A percentile compares a stretch with the other conserved stretches of the same genome.
phyloP scores from a whole-genome alignment of 305 asterid genomes.

The Solanum hybrid region DNA sequence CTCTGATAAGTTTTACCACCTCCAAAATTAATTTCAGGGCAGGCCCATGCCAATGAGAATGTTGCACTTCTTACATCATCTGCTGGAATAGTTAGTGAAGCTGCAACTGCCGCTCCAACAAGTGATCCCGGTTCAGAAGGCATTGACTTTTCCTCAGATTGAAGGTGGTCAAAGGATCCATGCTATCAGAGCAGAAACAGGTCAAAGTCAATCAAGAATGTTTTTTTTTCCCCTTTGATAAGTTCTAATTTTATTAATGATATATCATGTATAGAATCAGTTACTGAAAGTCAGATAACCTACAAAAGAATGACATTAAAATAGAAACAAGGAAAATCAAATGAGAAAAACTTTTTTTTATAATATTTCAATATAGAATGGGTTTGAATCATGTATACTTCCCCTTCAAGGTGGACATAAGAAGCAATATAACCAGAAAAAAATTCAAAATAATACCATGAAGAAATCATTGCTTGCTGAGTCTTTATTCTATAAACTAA shows the following conservation, averaged over 20 bases:
- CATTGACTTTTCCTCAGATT: conserved; percentile 47
- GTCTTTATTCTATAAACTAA: background rate
- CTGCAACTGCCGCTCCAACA: conserved; percentile 90
- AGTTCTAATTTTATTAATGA: background rate
- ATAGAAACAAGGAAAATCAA: background rate
- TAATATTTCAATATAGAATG: background rate
- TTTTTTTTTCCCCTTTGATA: background rate
- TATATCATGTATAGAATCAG: background rate
- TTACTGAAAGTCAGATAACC: background rate
- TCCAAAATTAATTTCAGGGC: conserved; percentile 68
- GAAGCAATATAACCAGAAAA: background rate
- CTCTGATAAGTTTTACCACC: conserved; percentile 89
- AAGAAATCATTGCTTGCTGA: background rate
- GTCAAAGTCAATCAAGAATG: conserved; percentile 25
- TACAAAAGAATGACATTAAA: background rate
- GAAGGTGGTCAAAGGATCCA: conserved; percentile 82
- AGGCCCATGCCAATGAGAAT: conserved; percentile 86
- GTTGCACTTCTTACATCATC: conserved; percentile 50
- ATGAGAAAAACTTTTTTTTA: background rate
- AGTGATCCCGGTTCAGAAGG: conserved; percentile 76
- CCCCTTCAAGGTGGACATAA: background rate
- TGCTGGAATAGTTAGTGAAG: conserved; percentile 69
- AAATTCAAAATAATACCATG: background rate
- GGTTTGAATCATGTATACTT: background rate
- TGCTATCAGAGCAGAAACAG: conserved; percentile 36